A percentile compares a stretch with the other conserved stretches of the same genome.
These are phyloP conservation scores for Verbascum thapsus DNA, from an alignment of 257 asterid genomes.

Conservation along the genomic window DNA sequence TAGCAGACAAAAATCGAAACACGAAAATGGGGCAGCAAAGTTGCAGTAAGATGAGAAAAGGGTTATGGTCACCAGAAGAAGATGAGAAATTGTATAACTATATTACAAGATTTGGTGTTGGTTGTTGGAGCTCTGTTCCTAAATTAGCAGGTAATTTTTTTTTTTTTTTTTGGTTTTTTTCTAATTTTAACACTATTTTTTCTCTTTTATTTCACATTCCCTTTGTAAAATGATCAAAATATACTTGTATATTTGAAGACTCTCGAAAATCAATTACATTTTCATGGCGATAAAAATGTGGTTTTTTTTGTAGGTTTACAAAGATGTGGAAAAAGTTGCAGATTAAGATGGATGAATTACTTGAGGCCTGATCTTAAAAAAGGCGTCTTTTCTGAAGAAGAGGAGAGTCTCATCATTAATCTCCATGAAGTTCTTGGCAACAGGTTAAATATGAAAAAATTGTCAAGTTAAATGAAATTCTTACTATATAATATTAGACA, in stretches of 20 bases:
- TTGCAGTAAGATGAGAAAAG: conserved; percentile 70
- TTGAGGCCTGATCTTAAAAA: conserved; percentile 84
- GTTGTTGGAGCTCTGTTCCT: conserved; percentile 96
- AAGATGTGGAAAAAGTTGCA: conserved; percentile 88
- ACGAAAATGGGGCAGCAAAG: conserved; percentile 90
- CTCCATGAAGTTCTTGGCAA: conserved; percentile 76
- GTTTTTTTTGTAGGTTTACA: conserved; percentile 57
- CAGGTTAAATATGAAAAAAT: too few species aligned
- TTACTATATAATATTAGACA: too few species aligned
- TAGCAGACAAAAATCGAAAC: too few species aligned
- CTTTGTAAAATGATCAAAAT: too few species aligned
- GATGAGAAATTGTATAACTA: conserved; percentile 68
- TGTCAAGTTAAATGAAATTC: too few species aligned
- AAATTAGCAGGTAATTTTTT: conserved; percentile 61
- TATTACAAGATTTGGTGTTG: conserved; percentile 71
- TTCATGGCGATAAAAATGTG: too few species aligned
- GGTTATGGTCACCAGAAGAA: conserved; percentile 97
- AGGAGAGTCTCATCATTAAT: conserved; percentile 63
- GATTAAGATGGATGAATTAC: conserved; percentile 83
- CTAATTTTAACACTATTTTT: too few species aligned
- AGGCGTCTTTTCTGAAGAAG: conserved; percentile 77
- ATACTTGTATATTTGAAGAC: too few species aligned
- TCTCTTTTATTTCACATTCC: too few species aligned
- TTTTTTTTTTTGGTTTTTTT: too few species aligned
- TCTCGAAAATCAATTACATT: too few species aligned